phyloP scores from a whole-genome alignment of 176 grass and related monocot species.

The Calamus simplicifolius region DNA sequence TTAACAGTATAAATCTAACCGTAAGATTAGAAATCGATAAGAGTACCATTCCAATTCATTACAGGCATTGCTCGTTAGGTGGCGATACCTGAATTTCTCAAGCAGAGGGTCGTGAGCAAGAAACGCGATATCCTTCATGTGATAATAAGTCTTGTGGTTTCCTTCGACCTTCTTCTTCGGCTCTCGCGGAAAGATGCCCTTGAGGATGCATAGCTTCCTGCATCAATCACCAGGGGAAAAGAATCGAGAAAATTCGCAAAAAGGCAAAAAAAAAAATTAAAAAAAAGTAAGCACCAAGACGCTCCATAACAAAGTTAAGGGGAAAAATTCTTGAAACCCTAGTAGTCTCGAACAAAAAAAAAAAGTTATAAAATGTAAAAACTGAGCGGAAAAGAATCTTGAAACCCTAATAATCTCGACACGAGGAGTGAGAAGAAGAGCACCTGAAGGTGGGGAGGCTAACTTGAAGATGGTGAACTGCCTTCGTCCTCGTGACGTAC shows the following conservation, averaged over 20 bases:
- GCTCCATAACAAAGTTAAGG: not conserved
- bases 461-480: conserved; percentile 71
- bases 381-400: not conserved
- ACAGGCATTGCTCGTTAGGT: too few species aligned
- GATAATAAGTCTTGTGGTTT: conserved; percentile 95
- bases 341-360: not conserved
- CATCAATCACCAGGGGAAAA: not conserved
- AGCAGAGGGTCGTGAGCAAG: conserved; percentile 70
- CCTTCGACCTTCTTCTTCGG: conserved; percentile 95
- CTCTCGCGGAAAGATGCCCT: conserved; percentile 74
- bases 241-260: not conserved
- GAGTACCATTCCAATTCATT: too few species aligned
- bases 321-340: not conserved
- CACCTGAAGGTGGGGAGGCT: conserved; percentile 73
- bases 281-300: not conserved
- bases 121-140: conserved; percentile 85
- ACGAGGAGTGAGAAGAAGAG: too few species aligned
- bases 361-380: not conserved
- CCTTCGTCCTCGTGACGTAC: conserved; percentile 93
- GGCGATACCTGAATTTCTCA: conserved; percentile 60
- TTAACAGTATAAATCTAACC: too few species aligned
- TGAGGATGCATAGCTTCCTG: conserved; percentile 99
- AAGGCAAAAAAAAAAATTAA: not conserved
- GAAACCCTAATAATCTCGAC: too few species aligned
- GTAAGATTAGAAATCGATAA: too few species aligned